phyloP scores from a whole-genome alignment of 257 asterid genomes.

The Petunia axillaris region DNA sequence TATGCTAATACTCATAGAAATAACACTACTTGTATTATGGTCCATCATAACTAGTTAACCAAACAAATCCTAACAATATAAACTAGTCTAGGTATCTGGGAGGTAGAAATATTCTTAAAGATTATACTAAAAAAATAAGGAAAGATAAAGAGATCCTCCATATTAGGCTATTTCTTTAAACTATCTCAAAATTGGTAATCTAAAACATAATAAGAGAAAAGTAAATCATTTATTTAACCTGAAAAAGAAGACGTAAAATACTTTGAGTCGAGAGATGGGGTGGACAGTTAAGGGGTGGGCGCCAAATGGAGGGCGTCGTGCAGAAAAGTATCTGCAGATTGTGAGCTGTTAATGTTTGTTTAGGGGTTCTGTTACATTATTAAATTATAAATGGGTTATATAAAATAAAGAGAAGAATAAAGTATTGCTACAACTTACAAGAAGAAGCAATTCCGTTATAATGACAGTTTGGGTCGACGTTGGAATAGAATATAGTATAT shows the following conservation, averaged over 20 bases:
- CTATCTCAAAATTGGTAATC: background rate
- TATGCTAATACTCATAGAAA: background rate
- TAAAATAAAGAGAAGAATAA: background rate
- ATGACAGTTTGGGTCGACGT: background rate
- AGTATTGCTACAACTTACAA: background rate
- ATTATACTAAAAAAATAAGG: too few relatives aligned
- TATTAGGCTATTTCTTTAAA: background rate
- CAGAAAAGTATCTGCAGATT: background rate
- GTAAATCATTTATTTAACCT: background rate
- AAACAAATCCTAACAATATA: background rate
- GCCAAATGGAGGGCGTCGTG: background rate
- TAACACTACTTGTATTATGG: background rate
- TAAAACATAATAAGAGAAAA: background rate
- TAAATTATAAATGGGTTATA: background rate
- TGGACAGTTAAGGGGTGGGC: background rate
- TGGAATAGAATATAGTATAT: background rate
- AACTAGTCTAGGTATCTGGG: background rate
- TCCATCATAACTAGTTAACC: background rate
- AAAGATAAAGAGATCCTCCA: background rate
- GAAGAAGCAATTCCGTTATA: background rate
- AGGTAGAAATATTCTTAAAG: background rate
- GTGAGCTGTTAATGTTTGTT: constrained; percentile 15
- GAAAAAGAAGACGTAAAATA: background rate
- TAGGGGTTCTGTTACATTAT: background rate
- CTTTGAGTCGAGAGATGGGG: background rate